Evolutionary conservation across 768 basidiomycete species (phyloP), one percentile per base, ranked within the genome.

Genomic region (Suillus placidus): DNA sequence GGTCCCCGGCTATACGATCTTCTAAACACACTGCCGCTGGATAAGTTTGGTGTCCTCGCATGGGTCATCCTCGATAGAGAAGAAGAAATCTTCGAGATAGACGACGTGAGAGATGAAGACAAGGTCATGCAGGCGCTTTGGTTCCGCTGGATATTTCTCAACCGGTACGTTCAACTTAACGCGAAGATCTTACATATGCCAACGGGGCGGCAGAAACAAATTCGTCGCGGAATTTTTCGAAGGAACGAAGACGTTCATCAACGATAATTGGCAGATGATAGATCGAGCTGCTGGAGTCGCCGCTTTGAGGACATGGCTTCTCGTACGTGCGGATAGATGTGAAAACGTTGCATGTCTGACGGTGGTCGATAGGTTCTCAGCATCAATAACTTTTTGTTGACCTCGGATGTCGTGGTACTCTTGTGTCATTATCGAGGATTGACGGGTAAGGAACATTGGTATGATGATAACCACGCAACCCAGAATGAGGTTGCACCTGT

Each of bases 91-190:
- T 92, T 86, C 64, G 89, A 92, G 67, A 78, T 84, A 54, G 88
- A 91, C 66, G 87, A 92, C 70, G 79, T 92, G 13, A 80, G 80
- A 47, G 91, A 92, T 64, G 90, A 92, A 67, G 86, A 90, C 65
- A 94, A 93, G 73, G 87, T 92, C 8, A 89, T 94, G 80, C 85
- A 87, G 63, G 90, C 91, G 6, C 76, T 93, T 14, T 93, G 92
- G 92, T 85, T 80, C 14, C 73, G 92, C 61, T 93, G 91, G 91
- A 90, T 92, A 4, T 75, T 87, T 60, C 72, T 88, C 38, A 83
- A 90, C 70, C 77, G 85, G 89, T 88, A 58, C 60, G 79, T 61
- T 16, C 26, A n/a, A 37, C 10, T 40, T 18, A 18, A 20, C 38
- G 57, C 3, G 16, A 38, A 26, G 32, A n/a, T 63, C 45, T 32